A percentile compares a stretch with the other conserved stretches of the same genome.
phyloP scores from a whole-genome alignment of 2,329 filamentous ascomycete species.

The Fusarium keratoplasticum region DNA sequence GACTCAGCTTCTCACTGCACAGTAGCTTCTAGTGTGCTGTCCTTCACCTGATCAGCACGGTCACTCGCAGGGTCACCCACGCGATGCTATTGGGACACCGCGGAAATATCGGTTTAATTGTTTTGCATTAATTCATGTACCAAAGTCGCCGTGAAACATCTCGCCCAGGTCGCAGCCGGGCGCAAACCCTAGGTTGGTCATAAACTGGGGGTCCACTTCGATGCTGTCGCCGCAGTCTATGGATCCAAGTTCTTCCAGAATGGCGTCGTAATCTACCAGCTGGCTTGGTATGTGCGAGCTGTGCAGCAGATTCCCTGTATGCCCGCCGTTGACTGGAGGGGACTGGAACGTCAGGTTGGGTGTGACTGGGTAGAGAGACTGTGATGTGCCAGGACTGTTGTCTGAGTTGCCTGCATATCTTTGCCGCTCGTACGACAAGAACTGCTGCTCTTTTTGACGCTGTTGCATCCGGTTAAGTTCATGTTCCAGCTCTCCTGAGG shows the following conservation, averaged over 20 bases:
- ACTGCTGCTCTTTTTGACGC: constrained; percentile 34
- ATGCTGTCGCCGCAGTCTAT: constrained; percentile 61
- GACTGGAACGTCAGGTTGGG: constrained; percentile 42
- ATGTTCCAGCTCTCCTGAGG: constrained; percentile 36
- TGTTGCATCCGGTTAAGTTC: constrained; percentile 41
- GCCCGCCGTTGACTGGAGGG: constrained; percentile 33
- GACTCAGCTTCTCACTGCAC: too few species aligned
- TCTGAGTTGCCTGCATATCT: constrained; percentile 33
- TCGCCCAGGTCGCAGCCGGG: constrained; percentile 70
- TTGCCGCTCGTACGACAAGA: constrained; percentile 38
- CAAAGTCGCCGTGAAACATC: constrained; percentile 57
- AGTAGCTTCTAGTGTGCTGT: not conserved
- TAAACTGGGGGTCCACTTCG: constrained; percentile 70
- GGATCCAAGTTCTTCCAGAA: constrained; percentile 65
- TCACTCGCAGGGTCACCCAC: not conserved
- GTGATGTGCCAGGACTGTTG: constrained; percentile 35
- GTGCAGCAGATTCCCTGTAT: constrained; percentile 36
- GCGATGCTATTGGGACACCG: constrained; percentile 2
- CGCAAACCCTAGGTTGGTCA: constrained; percentile 74
- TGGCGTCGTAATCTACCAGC: constrained; percentile 61
- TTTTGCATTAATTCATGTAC: constrained; percentile 42
- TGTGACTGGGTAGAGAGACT: constrained; percentile 39
- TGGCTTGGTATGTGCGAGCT: constrained; percentile 36
- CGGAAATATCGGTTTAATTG: constrained; percentile 20
- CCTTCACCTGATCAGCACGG: not conserved